A percentile compares a stretch with the other conserved stretches of the same genome.
phyloP scores from a whole-genome alignment of 345 rosid genomes.

The Carallia pectinifolia region DNA sequence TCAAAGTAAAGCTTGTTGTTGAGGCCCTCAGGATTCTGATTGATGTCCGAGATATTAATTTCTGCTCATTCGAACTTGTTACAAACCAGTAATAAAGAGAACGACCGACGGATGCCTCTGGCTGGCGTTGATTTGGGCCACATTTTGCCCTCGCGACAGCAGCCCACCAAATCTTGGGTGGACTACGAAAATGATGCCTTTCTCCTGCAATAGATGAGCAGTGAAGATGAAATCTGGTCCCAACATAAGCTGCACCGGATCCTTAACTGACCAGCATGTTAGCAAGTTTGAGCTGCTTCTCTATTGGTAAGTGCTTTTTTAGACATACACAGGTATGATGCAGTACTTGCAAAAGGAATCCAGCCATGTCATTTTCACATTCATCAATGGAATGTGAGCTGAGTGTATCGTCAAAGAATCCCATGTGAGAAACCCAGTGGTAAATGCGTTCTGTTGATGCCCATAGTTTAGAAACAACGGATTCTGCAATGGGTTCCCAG shows the following conservation, averaged over 20 bases:
- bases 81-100: neutral
- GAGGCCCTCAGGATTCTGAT: conserved; percentile 4
- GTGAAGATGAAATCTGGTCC: neutral
- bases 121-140: neutral
- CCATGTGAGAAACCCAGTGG: conserved; percentile 33
- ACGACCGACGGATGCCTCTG: too few relatives aligned
- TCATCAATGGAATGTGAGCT: conserved; percentile 36
- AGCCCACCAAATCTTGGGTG: too few relatives aligned
- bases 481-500: conserved; percentile 59
- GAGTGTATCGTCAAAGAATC: conserved; percentile 18
- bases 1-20: too few relatives aligned
- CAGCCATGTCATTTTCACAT: conserved; percentile 44
- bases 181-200: too few relatives aligned
- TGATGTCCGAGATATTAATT: conserved; percentile 1
- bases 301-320: conserved; percentile 61
- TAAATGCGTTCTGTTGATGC: conserved; percentile 62
- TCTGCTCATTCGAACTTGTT: neutral
- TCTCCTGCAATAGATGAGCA: too few relatives aligned
- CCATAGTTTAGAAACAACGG: conserved; percentile 50
- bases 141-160: neutral
- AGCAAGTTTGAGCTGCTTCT: conserved; percentile 70
- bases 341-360: conserved; percentile 49
- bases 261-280: conserved; percentile 40
- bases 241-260: neutral
- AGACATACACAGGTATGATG: conserved; percentile 51